Evolutionary conservation across 148 eudicot genomes (phyloP).

Genomic region (Rhododendron ovatum): DNA sequence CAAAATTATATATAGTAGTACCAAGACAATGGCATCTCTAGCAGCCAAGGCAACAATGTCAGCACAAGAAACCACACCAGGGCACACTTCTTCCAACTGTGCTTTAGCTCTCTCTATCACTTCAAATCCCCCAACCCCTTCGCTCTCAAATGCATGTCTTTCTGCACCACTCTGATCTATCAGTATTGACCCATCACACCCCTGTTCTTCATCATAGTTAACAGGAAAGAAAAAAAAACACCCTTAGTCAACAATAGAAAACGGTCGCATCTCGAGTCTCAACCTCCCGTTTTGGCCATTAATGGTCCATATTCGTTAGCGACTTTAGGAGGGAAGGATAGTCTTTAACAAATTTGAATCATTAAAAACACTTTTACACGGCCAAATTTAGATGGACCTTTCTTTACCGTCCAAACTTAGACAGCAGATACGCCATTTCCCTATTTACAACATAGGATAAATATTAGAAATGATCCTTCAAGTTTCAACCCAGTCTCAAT

Average conservation of each 20-base stretch:
- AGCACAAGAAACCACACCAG: slow-evolving; percentile 59
- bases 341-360: too few species aligned
- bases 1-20: slow-evolving; percentile 9
- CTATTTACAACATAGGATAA: too few species aligned
- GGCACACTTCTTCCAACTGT: slow-evolving; percentile 42
- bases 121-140: slow-evolving; percentile 52
- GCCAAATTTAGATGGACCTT: neutral
- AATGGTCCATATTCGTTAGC: neutral
- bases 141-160: slow-evolving; percentile 45
- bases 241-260: neutral
- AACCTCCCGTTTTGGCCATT: neutral
- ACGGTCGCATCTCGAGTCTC: too few species aligned
- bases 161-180: slow-evolving; percentile 35
- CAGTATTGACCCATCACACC: slow-evolving; percentile 72
- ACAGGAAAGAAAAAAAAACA: too few species aligned
- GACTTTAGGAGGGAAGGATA: neutral
- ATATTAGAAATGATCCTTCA: too few species aligned
- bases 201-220: slow-evolving; percentile 22
- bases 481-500: too few species aligned
- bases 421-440: too few species aligned
- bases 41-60: slow-evolving; percentile 71
- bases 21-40: slow-evolving; percentile 59
- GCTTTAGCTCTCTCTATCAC: slow-evolving; percentile 48
- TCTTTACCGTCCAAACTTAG: too few species aligned
- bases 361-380: too few species aligned